A percentile compares a stretch with the other conserved stretches of the same genome.
Conservation (phyloP, 192 early-diverging fungal species). For the Gigaspora rosea region DNA sequence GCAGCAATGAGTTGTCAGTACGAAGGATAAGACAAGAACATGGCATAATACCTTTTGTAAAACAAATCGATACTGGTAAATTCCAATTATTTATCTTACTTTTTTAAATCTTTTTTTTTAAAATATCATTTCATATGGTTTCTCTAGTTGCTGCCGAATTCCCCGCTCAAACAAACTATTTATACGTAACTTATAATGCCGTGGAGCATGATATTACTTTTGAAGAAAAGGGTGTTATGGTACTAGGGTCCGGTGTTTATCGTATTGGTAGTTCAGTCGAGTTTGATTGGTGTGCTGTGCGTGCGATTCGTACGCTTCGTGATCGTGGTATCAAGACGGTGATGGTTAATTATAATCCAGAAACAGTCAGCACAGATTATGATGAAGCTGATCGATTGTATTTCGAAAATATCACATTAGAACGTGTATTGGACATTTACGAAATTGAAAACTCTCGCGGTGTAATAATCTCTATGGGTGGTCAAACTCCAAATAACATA, state of each 20-base stretch:
- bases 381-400: constrained; percentile 98
- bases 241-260: constrained; percentile 96
- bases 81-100: neutral
- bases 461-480: constrained; percentile 89
- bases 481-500: constrained; percentile 97
- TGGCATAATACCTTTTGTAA: constrained; percentile 86
- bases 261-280: constrained; percentile 97
- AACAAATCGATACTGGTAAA: constrained; percentile 88
- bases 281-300: constrained; percentile 93
- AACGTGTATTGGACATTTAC: constrained; percentile 96
- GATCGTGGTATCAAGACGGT: constrained; percentile 80
- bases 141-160: constrained; percentile 85
- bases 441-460: constrained; percentile 83
- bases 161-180: constrained; percentile 94
- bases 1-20: constrained; percentile 67
- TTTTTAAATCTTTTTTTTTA: neutral
- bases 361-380: constrained; percentile 97
- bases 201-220: constrained; percentile 83
- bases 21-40: constrained; percentile 67
- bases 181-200: constrained; percentile 98
- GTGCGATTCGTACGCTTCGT: constrained; percentile 81
- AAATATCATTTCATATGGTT: neutral
- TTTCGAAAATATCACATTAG: constrained; percentile 94
- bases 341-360: constrained; percentile 99
- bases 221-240: constrained; percentile 89